Base-by-base conservation (phyloP, 169 alveolate genomes). In the Cryptosporidium ryanae region DNA sequence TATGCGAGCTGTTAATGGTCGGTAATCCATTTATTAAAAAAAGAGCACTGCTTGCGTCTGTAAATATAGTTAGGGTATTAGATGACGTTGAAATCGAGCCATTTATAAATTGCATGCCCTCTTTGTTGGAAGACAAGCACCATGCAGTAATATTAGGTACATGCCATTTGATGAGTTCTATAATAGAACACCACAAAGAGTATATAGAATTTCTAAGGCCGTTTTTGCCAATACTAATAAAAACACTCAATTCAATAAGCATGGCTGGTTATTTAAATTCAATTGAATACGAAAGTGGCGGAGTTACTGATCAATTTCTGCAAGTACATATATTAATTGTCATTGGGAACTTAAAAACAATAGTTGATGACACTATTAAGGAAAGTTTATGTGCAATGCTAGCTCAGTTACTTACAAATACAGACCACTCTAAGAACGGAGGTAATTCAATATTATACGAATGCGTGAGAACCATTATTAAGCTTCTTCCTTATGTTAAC, bases 401-500 rank as follows among this genome's bases (percentile, higher is more conserved):
- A 64, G 98, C 98, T 44, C 96, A 96, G 64, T 97, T 98, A 38
- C 98, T 99, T 50, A 95, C 99, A 15, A 97, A 97, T 91, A 96
- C 99, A 2, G 98, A 96, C 70, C 93, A 96, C 46, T 81, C 96
- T 57, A 97, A 96, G 91, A 97, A 98, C 90, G 97, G 98, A n/a
- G 99, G 99, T 46, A 96, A 97, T 92, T 94, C 99, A 25, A 97
- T 98, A 31, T 91, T 98, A 82, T 97, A 97, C 89, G 99, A 98
- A 83, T 97, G 99, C 90, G 99, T 97, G 18, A 90, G 97, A 89
- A 95, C 99, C 15, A 97, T 98, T 81, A 94, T 97, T 21, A 55
- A 57, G 15, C 31, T 67, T 29, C 49, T 61, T 15, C 70, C 91
- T 13, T 49, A 27, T 54, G 43, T 63, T 43, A 55, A 65, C 31